Evolutionary conservation across 140 eudicot species (phyloP).

Genomic region (Flaveria floridana): DNA sequence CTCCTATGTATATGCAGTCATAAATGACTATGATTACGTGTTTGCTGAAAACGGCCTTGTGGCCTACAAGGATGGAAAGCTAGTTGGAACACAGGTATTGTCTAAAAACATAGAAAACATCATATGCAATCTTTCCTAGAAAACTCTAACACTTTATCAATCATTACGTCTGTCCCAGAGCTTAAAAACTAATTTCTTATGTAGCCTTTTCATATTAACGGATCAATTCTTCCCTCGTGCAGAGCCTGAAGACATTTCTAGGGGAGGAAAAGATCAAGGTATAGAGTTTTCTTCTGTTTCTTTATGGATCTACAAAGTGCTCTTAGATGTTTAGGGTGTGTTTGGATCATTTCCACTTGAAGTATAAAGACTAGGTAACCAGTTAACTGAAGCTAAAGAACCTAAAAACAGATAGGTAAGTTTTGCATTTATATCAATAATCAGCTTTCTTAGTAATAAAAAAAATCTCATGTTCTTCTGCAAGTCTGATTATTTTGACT

Average conservation of each 20-base stretch:
- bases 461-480: neutral
- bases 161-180: neutral
- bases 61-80: slow-evolving; percentile 73
- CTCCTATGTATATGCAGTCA: slow-evolving; percentile 55
- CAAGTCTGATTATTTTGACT: slow-evolving; percentile 8
- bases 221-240: slow-evolving; percentile 31
- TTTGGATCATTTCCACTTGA: slow-evolving; percentile 4
- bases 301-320: slow-evolving; percentile 8
- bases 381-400: neutral
- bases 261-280: slow-evolving; percentile 90
- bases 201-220: neutral
- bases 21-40: slow-evolving; percentile 70
- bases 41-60: slow-evolving; percentile 97
- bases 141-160: neutral
- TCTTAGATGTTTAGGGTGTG: slow-evolving; percentile 8
- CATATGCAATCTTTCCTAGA: neutral
- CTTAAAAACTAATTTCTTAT: neutral
- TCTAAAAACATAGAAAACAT: slow-evolving; percentile 19
- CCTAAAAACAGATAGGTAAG: neutral
- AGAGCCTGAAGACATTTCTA: slow-evolving; percentile 79
- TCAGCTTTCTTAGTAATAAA: neutral
- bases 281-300: slow-evolving; percentile 20
- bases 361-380: neutral
- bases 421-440: neutral
- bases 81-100: slow-evolving; percentile 77